A percentile compares a stretch with the other conserved stretches of the same genome.
These are phyloP conservation scores for Aspergillus sp. DNA, from an alignment of 2,329 filamentous ascomycete genomes.

Conservation along the genomic window DNA sequence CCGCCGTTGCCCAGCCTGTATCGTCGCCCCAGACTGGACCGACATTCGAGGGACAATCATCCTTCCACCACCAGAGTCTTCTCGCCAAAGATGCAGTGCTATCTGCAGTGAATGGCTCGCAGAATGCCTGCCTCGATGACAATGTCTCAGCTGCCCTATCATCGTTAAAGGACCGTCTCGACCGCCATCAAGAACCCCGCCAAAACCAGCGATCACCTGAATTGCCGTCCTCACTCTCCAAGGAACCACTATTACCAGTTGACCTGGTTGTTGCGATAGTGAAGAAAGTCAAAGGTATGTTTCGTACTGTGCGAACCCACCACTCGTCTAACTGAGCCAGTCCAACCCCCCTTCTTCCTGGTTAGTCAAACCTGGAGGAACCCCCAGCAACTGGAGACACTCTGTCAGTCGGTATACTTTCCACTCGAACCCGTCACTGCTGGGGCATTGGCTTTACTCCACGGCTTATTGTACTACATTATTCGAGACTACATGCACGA, in stretches of 20 bases:
- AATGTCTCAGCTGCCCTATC: constrained; percentile 21
- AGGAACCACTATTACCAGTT: constrained; percentile 16
- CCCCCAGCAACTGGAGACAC: constrained; percentile 15
- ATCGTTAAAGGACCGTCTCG: constrained; percentile 18
- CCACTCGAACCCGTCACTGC: constrained; percentile 19
- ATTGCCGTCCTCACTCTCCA: neutral
- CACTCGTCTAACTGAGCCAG: constrained; percentile 6
- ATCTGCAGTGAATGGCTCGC: constrained; percentile 16
- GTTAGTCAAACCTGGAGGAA: constrained; percentile 27
- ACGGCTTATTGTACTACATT: constrained; percentile 24
- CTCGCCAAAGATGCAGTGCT: constrained; percentile 23
- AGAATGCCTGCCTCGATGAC: constrained; percentile 11
- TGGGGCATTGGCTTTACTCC: constrained; percentile 20
- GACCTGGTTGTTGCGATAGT: constrained; percentile 20
- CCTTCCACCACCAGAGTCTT: constrained; percentile 23
- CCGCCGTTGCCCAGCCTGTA: constrained; percentile 8
- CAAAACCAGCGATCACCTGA: neutral
- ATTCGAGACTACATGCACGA: constrained; percentile 27
- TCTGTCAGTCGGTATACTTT: constrained; percentile 25
- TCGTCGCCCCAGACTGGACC: constrained; percentile 17
- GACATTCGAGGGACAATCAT: constrained; percentile 24
- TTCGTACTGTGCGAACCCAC: neutral
- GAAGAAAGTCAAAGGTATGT: constrained; percentile 20
- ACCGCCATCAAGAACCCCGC: constrained; percentile 9
- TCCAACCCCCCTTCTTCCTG: constrained; percentile 25